phyloP scores from a whole-genome alignment of 352 stramenopile species.

The Salisapilia sapeloensis region DNA sequence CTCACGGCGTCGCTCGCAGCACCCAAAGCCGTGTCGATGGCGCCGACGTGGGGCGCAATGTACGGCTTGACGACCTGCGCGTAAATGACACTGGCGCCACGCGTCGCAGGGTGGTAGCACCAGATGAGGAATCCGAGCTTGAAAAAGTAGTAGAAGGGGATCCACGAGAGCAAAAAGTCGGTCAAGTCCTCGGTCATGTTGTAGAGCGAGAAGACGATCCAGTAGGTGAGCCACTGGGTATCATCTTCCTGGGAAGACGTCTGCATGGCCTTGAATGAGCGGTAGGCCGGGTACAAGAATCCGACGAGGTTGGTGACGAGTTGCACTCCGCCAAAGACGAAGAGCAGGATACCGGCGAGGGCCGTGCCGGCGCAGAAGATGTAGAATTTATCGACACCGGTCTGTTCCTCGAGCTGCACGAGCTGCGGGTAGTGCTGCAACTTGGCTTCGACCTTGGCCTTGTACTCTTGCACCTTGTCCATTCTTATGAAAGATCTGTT shows the following conservation, averaged over 20 bases:
- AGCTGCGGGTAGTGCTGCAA: slow-evolving; percentile 74
- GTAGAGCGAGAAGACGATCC: slow-evolving; percentile 94
- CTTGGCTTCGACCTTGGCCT: slow-evolving; percentile 62
- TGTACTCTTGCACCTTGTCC: slow-evolving; percentile 75
- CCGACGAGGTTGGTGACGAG: slow-evolving; percentile 70
- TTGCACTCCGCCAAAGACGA: slow-evolving; percentile 58
- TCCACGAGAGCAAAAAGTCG: slow-evolving; percentile 67
- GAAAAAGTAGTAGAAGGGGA: slow-evolving; percentile 79
- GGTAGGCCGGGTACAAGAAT: slow-evolving; percentile 80
- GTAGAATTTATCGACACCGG: slow-evolving; percentile 80
- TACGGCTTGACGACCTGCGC: slow-evolving; percentile 72
- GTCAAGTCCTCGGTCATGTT: slow-evolving; percentile 87
- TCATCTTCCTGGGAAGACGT: slow-evolving; percentile 50
- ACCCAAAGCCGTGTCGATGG: slow-evolving; percentile 50
- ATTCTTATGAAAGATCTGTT: slow-evolving; percentile 9
- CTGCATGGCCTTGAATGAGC: slow-evolving; percentile 81
- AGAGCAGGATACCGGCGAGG: slow-evolving; percentile 45
- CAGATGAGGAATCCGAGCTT: slow-evolving; percentile 80
- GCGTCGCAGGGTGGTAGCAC: slow-evolving; percentile 40
- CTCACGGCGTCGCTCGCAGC: slow-evolving; percentile 31
- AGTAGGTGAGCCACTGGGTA: slow-evolving; percentile 84
- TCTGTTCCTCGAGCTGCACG: slow-evolving; percentile 72
- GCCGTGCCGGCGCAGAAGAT: slow-evolving; percentile 35
- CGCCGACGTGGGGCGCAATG: slow-evolving; percentile 43
- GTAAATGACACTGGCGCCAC: slow-evolving; percentile 77